phyloP scores from a whole-genome alignment of 495 filamentous ascomycete species.

The Aspergillus leporis region DNA sequence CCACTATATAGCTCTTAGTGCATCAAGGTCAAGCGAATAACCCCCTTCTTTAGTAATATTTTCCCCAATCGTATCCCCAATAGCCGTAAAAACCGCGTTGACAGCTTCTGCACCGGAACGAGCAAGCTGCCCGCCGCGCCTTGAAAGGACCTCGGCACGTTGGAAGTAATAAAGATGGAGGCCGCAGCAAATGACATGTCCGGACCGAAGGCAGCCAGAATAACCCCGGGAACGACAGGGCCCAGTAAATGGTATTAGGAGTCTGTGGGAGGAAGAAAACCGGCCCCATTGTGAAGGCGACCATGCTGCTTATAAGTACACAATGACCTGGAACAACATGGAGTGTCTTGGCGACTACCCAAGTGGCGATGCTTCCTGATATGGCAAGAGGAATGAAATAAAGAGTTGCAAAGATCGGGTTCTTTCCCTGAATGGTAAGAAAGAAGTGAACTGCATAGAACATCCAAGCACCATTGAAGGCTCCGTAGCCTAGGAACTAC shows the following conservation, averaged over 20 bases:
- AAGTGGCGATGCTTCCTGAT: conserved; percentile 43
- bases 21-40: conserved; percentile 31
- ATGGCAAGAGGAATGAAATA: conserved; percentile 47
- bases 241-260: conserved; percentile 29
- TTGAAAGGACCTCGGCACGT: conserved; percentile 31
- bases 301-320: conserved; percentile 38
- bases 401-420: conserved; percentile 37
- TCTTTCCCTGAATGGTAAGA: conserved; percentile 39
- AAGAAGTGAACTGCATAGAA: conserved; percentile 52
- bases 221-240: conserved; percentile 30
- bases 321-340: conserved; percentile 48
- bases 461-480: conserved; percentile 46
- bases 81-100: conserved; percentile 43
- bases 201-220: conserved; percentile 31
- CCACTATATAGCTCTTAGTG: too few relatives aligned
- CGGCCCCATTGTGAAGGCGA: conserved; percentile 31
- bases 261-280: conserved; percentile 35
- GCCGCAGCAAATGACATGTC: conserved; percentile 34
- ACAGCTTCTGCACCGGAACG: conserved; percentile 31
- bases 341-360: conserved; percentile 40
- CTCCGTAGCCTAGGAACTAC: conserved; percentile 48
- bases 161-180: conserved; percentile 34
- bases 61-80: conserved; percentile 47
- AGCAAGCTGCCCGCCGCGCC: conserved; percentile 30
- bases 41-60: conserved; percentile 23